Evolutionary conservation across 2,329 filamentous ascomycete species (phyloP).

Genomic region (Tolypocladium album): DNA sequence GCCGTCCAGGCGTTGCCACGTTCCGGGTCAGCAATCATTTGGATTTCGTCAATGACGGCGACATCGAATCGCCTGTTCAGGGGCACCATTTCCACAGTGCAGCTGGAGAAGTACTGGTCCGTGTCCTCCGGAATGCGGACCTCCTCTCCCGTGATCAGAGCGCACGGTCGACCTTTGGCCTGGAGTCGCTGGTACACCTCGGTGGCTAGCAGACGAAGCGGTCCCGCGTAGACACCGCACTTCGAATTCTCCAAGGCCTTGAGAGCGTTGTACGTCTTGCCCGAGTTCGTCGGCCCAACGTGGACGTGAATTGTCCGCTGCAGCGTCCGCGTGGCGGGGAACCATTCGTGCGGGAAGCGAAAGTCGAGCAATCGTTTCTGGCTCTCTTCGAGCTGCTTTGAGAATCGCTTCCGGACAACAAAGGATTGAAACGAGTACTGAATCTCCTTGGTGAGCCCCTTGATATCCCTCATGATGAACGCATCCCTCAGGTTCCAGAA

Average conservation of each 20-base stretch:
- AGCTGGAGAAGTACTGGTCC: constrained; percentile 58
- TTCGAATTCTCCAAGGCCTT: constrained; percentile 69
- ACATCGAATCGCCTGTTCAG: constrained; percentile 59
- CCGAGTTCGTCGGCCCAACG: constrained; percentile 94
- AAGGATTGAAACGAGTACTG: constrained; percentile 59
- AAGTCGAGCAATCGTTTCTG: constrained; percentile 67
- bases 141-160: constrained; percentile 86
- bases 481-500: constrained; percentile 49
- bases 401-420: constrained; percentile 46
- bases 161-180: constrained; percentile 65
- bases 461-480: constrained; percentile 42
- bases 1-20: constrained; percentile 94
- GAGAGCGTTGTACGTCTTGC: constrained; percentile 92
- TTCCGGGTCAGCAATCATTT: constrained; percentile 77
- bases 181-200: constrained; percentile 87
- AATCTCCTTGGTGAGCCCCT: constrained; percentile 46
- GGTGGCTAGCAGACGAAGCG: constrained; percentile 77
- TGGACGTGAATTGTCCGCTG: constrained; percentile 83
- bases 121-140: constrained; percentile 54
- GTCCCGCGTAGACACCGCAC: constrained; percentile 80
- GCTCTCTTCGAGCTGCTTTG: constrained; percentile 41
- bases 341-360: constrained; percentile 89
- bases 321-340: constrained; percentile 67
- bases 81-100: constrained; percentile 83
- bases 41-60: constrained; percentile 95